Conservation (phyloP, 345 rosid genomes). For the Zanthoxylum bungeanum region DNA sequence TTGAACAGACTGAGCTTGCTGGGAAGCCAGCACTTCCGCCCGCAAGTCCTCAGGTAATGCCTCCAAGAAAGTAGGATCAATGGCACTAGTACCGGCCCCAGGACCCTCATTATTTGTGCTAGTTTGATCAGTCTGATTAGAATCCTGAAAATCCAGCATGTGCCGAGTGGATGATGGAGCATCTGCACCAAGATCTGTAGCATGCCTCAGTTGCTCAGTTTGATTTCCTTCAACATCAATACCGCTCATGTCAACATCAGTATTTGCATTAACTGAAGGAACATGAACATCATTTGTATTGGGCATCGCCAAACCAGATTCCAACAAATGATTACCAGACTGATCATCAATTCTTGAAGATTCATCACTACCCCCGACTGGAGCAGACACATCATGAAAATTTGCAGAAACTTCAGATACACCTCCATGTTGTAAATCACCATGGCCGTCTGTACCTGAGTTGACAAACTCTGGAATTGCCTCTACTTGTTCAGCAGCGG, state of each 20-base stretch:
- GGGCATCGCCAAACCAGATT: slow-evolving; percentile 37
- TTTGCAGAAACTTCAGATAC: slow-evolving; percentile 35
- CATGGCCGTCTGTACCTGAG: slow-evolving; percentile 40
- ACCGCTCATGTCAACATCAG: slow-evolving; percentile 79
- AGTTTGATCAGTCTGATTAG: slow-evolving; percentile 48
- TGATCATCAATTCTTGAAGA: slow-evolving; percentile 27
- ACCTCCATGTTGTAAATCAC: slow-evolving; percentile 31
- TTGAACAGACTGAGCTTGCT: slow-evolving; percentile 88
- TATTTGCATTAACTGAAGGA: slow-evolving; percentile 35
- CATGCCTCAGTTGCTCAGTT: slow-evolving; percentile 39
- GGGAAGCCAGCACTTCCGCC: slow-evolving; percentile 97
- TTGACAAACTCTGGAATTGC: slow-evolving; percentile 36
- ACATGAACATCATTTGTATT: slow-evolving; percentile 27
- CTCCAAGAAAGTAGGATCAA: slow-evolving; percentile 96
- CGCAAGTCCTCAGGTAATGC: slow-evolving; percentile 93
- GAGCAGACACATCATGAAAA: slow-evolving; percentile 32
- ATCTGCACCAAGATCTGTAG: slow-evolving; percentile 32
- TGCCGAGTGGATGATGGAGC: slow-evolving; percentile 44
- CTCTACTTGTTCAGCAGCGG: slow-evolving; percentile 40
- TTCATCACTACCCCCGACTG: slow-evolving; percentile 26
- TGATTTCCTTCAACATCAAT: slow-evolving; percentile 57
- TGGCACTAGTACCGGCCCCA: slow-evolving; percentile 66
- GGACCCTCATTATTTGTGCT: slow-evolving; percentile 44
- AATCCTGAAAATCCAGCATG: slow-evolving; percentile 41
- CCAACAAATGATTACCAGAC: slow-evolving; percentile 18